These are phyloP conservation scores for Verticillium klebahnii DNA, from an alignment of 2,329 filamentous ascomycete genomes.

Conservation along the genomic window DNA sequence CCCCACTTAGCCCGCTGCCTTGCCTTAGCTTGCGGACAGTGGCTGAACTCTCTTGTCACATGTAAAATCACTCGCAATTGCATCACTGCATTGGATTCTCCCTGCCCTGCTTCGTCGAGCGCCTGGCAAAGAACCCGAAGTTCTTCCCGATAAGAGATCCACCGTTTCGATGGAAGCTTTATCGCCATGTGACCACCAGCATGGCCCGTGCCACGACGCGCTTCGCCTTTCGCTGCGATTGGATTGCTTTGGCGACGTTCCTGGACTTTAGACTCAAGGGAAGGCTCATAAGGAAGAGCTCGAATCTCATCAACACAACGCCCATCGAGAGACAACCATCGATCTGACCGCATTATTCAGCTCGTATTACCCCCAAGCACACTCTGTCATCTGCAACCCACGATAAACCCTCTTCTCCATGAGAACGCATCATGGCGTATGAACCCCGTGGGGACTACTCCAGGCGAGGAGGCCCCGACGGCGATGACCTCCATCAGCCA, in stretches of 20 bases:
- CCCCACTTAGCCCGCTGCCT: neutral
- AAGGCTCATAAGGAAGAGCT: neutral
- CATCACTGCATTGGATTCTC: neutral
- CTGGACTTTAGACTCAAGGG: neutral
- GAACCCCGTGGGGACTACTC: conserved; percentile 48
- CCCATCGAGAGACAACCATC: neutral
- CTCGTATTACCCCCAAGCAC: neutral
- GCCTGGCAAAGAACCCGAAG: conserved; percentile 1
- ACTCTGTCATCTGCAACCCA: neutral
- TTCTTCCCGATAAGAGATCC: conserved; percentile 7
- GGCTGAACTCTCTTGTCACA: neutral
- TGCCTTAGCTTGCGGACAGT: neutral
- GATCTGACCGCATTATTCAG: neutral
- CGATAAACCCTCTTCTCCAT: conserved; percentile 2
- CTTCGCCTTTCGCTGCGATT: neutral
- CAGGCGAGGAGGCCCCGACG: conserved; percentile 24
- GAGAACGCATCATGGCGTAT: conserved; percentile 40
- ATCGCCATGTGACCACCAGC: neutral
- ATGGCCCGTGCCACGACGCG: neutral
- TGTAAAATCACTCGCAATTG: neutral
- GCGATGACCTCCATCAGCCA: conserved; percentile 39
- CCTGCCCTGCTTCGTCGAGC: neutral
- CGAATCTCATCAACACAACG: neutral
- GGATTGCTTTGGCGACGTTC: neutral
- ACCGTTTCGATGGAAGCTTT: neutral